Conservation (phyloP, 208 protist species). For the Angomonas ambiguus region DNA sequence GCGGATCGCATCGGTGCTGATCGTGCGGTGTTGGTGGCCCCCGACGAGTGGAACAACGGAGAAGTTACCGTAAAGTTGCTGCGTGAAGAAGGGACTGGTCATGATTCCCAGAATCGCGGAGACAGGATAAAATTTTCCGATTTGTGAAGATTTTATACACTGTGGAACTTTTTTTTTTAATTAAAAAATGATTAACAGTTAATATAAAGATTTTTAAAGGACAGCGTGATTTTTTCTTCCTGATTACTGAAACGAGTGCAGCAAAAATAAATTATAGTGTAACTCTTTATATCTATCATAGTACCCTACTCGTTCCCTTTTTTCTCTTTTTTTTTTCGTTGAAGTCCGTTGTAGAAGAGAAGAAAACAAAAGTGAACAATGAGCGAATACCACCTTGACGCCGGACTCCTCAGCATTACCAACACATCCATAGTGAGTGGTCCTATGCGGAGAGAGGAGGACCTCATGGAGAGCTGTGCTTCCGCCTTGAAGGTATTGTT, state of each 20-base stretch:
- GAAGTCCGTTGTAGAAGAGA: background rate
- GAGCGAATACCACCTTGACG: slow-evolving; percentile 75
- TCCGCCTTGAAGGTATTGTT: slow-evolving; percentile 66
- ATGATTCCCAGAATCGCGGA: slow-evolving; percentile 53
- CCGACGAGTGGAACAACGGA: slow-evolving; percentile 89
- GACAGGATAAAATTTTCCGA: slow-evolving; percentile 47
- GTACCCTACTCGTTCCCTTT: background rate
- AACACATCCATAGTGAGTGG: slow-evolving; percentile 79
- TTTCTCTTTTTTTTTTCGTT: slow-evolving; percentile 10
- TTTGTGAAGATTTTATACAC: slow-evolving; percentile 18
- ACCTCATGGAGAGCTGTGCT: slow-evolving; percentile 59
- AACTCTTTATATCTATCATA: background rate
- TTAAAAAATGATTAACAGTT: background rate
- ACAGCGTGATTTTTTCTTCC: slow-evolving; percentile 16
- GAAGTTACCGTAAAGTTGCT: slow-evolving; percentile 92
- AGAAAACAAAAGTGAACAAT: slow-evolving; percentile 18
- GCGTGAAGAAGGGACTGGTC: slow-evolving; percentile 48
- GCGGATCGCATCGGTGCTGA: slow-evolving; percentile 92
- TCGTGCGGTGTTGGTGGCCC: slow-evolving; percentile 89
- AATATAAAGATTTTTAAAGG: too few relatives aligned
- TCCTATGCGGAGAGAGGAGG: slow-evolving; percentile 71
- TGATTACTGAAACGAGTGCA: background rate
- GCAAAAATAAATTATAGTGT: too few relatives aligned
- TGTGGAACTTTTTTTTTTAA: slow-evolving; percentile 13
- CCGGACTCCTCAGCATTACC: slow-evolving; percentile 74